Evolutionary conservation across 306 rosid species (phyloP).

Genomic region (Cyamopsis tetragonoloba): DNA sequence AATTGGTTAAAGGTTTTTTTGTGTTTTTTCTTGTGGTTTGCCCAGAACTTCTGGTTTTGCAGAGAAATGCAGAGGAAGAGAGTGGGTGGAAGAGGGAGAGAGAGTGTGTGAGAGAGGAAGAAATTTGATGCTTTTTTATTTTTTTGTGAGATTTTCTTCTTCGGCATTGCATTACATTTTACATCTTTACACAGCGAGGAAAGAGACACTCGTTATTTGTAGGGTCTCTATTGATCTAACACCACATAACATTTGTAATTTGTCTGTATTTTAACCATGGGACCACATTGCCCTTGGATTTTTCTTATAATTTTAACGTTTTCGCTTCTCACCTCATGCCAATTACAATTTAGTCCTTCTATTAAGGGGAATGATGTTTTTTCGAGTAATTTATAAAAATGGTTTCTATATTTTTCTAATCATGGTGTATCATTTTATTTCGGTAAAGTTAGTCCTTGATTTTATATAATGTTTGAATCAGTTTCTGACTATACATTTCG

Average conservation of each 20-base stretch:
- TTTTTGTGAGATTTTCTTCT: background rate
- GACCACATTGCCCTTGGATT: background rate
- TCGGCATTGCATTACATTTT: constrained; percentile 23
- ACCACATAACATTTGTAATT: too few species aligned
- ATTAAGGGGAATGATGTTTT: too few species aligned
- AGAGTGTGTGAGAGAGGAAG: background rate
- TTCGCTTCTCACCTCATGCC: background rate
- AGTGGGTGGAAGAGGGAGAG: constrained; percentile 7
- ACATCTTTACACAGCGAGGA: background rate
- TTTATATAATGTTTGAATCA: too few species aligned
- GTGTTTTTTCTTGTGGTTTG: constrained; percentile 25
- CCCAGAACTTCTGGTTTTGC: constrained; percentile 28
- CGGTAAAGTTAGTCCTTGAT: too few species aligned
- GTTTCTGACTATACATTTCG: too few species aligned
- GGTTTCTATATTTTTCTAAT: too few species aligned
- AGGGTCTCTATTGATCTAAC: too few species aligned
- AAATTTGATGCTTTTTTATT: background rate
- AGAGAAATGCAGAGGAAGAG: constrained; percentile 29
- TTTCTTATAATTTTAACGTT: too few species aligned
- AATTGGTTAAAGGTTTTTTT: background rate
- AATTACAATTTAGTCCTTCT: background rate
- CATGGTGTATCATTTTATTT: too few species aligned
- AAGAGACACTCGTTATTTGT: background rate
- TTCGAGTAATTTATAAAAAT: too few species aligned
- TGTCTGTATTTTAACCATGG: background rate